Base-by-base conservation (phyloP, 805 yeast species). In the Wickerhamomyces chambardii region DNA sequence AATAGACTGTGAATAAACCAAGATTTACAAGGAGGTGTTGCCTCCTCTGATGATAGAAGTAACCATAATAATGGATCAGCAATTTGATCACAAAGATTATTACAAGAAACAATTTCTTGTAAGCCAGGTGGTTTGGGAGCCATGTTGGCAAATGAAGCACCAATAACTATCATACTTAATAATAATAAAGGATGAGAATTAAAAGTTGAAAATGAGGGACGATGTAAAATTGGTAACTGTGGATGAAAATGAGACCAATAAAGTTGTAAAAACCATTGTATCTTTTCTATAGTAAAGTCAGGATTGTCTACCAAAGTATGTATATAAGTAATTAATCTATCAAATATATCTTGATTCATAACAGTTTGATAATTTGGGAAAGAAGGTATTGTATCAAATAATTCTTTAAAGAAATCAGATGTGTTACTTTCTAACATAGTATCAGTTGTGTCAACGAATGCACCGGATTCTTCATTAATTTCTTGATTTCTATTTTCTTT, bases 31-130 rank as follows among this genome's bases (percentile, higher is more conserved):
- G 75, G 73, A 1, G 72, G 58, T 34, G 53, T 35, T 53, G 53
- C 35, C 73, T 79, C 5, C 74, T 73, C 34, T 78, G 72, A 30
- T 81, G 73, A 40, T 39, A 70, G 66, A 3, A 71, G 54, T 33
- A 56, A 44, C 56, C 62, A 70, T 18, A 76, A 48, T 19, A 70
- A 48, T 1, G 75, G 74, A 4, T 39, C 50, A 0, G 71, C 68
- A 5, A 70, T 55, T 35, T n/a, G 55, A 30, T 51, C 45, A 45
- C 1, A 66, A 67, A 17, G 55, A 55, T 0, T 59, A 50, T 1
- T 38, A 36, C 19, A 47, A 46, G 3, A 68, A 63, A 29, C 50
- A 19, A 6, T 19, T 19, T 19, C 22, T 6, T 19, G 6, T 19
- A 6, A 6, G 8, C 8, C 8, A 8, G 6, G 6, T 19, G 6